Percentiles rank a stretch among this genome's conserved stretches.
Conservation (phyloP, 768 basidiomycete species). For the Suillus bovinus region DNA sequence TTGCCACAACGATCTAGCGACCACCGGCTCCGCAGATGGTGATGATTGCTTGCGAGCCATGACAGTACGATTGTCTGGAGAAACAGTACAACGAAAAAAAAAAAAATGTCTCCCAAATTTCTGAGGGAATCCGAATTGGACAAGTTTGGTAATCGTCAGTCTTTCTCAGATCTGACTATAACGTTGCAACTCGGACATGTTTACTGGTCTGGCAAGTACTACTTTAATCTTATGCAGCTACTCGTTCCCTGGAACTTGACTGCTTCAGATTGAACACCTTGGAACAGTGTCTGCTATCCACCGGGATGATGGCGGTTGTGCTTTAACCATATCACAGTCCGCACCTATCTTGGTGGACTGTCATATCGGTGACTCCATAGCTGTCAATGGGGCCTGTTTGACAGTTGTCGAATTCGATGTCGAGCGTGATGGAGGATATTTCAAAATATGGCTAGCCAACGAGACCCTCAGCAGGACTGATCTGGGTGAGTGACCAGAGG, state of each 20-base stretch:
- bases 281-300: constrained; percentile 69
- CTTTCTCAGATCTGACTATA: background rate
- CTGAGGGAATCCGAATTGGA: background rate
- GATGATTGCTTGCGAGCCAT: constrained; percentile 8
- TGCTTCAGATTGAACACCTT: constrained; percentile 81
- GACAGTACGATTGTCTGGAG: background rate
- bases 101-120: background rate
- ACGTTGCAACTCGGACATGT: constrained; percentile 46
- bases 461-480: constrained; percentile 93
- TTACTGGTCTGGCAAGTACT: constrained; percentile 72
- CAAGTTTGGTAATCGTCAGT: background rate
- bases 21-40: constrained; percentile 13
- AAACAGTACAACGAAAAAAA: background rate
- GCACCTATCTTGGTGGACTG: constrained; percentile 83
- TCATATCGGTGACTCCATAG: constrained; percentile 92
- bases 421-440: constrained; percentile 67
- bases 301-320: constrained; percentile 75
- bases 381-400: constrained; percentile 84
- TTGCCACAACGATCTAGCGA: constrained; percentile 37
- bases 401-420: constrained; percentile 87
- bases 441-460: constrained; percentile 94
- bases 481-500: constrained; percentile 57
- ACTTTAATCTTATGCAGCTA: background rate
- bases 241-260: constrained; percentile 12
- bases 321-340: constrained; percentile 72